These are phyloP conservation scores for Singerocomus inundabilis DNA, from an alignment of 1,284 basidiomycete species.

Conservation along the genomic window DNA sequence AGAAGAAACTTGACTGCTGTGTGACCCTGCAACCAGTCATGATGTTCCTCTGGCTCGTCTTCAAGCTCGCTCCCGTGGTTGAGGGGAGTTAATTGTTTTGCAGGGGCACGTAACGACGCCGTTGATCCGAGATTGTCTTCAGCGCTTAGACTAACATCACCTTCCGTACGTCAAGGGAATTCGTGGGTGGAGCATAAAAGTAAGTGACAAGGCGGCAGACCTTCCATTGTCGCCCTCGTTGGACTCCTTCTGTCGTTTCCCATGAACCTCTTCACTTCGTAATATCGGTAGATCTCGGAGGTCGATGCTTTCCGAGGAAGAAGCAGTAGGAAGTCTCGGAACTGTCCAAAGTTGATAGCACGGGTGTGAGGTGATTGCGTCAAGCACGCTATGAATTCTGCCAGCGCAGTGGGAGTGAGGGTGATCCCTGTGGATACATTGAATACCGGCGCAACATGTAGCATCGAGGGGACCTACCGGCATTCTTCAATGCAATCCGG, in stretches of 20 bases:
- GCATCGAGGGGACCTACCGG: conserved; percentile 51
- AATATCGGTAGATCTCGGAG: conserved; percentile 85
- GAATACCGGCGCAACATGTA: conserved; percentile 19
- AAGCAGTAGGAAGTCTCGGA: conserved; percentile 87
- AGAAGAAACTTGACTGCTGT: conserved; percentile 87
- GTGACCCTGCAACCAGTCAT: conserved; percentile 64
- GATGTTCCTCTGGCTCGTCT: conserved; percentile 63
- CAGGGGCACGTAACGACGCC: conserved; percentile 18
- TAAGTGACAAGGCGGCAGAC: conserved; percentile 42
- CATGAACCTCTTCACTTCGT: conserved; percentile 74
- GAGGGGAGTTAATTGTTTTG: conserved; percentile 37
- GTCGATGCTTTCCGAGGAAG: conserved; percentile 80
- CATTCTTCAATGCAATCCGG: conserved; percentile 63
- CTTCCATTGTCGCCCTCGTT: conserved; percentile 85
- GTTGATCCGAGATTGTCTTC: conserved; percentile 57
- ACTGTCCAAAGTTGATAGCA: conserved; percentile 81
- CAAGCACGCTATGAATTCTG: conserved; percentile 80
- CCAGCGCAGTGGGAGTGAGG: conserved; percentile 61
- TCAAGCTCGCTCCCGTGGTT: conserved; percentile 47
- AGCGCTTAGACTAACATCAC: conserved; percentile 71
- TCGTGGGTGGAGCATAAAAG: conserved; percentile 21
- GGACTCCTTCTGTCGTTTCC: conserved; percentile 76
- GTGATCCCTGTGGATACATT: conserved; percentile 55
- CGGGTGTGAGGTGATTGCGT: conserved; percentile 65
- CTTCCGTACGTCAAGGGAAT: conserved; percentile 40